Conservation (phyloP, 2,329 filamentous ascomycete genomes). For the Simplicillium aogashimaense region DNA sequence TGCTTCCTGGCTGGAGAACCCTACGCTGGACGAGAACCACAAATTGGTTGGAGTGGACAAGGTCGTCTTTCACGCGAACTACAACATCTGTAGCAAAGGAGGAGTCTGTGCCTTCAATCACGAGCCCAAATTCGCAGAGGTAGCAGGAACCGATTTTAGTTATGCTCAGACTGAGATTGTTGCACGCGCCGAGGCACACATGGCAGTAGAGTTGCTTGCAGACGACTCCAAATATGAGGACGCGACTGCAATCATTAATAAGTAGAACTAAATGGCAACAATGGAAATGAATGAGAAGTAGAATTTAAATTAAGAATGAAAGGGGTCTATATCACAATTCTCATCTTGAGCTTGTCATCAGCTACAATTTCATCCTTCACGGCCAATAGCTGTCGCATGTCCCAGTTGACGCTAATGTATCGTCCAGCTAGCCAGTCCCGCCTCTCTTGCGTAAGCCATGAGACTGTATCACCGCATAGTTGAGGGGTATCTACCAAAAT, state of each 20-base stretch:
- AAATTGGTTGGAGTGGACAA: conserved; percentile 5
- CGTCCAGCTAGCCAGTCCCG: conserved; percentile 24
- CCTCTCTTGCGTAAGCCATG: conserved; percentile 16
- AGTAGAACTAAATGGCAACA: not conserved
- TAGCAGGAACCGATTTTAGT: conserved; percentile 7
- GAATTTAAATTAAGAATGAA: not conserved
- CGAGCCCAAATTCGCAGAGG: conserved; percentile 6
- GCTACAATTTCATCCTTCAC: conserved; percentile 22
- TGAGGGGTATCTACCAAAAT: conserved; percentile 10
- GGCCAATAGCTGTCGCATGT: conserved; percentile 22
- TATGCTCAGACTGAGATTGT: conserved; percentile 10
- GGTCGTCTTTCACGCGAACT: conserved; percentile 9
- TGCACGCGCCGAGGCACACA: conserved; percentile 7
- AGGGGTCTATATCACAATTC: conserved; percentile 10
- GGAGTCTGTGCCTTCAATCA: conserved; percentile 9
- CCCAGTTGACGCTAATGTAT: conserved; percentile 25
- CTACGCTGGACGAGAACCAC: conserved; percentile 5
- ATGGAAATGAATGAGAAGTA: not conserved
- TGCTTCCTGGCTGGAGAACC: conserved; percentile 9
- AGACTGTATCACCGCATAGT: conserved; percentile 15
- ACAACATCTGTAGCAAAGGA: conserved; percentile 6
- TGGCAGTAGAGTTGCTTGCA: conserved; percentile 7
- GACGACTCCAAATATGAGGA: conserved; percentile 1
- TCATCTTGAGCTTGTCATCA: conserved; percentile 23
- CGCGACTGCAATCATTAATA: conserved; percentile 5